Evolutionary conservation across 805 yeast genomes (phyloP), one percentile per base, ranked within the genome.

Genomic region (Ogataea henricii): DNA sequence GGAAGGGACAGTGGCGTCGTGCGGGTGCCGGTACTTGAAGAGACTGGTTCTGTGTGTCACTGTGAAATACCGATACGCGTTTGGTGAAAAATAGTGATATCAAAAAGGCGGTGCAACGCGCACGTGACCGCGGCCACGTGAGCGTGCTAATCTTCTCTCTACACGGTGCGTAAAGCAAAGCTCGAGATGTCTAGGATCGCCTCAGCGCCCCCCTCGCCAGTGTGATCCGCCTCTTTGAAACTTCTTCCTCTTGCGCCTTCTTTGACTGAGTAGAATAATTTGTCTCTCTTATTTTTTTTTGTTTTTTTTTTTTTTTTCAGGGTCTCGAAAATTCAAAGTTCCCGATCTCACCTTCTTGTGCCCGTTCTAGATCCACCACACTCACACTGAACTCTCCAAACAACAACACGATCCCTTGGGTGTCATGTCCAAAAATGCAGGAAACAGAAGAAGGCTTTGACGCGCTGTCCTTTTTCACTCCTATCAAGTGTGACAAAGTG

Each of bases 391-490:
- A n/a, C n/a, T n/a, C n/a, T n/a, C n/a, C n/a, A n/a, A n/a, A n/a
- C n/a, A n/a, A n/a, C n/a, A n/a, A n/a, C n/a, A 8, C 25, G 25
- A 6, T 22, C 25, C 25, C 8, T 22, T 22, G 25, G 25, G 25
- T 22, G 25, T 27, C 32, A 27, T 27, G 32, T n/a, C 14, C 6
- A 27, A 39, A 3, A 10, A 39, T 39, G 42, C 13, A 27, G 12
- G 16, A 16, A 20, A n/a, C 23, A 35, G 43, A 40, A 40, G 45
- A 26, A 50, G 44, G 36, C 7, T 61, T 61, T 48, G 65, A 61
- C 36, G 56, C 58, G 6, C 46, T 60, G 7, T 54, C 56, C 3
- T 58, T 54, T 40, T 40, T 57, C 26, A 51, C 60, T 14, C 42
- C 51, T 6, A 8, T 26, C 12, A 48, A 33, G 18, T 29, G 27